Base-by-base conservation (phyloP, 148 eudicot genomes). In the Rhododendron vialii region DNA sequence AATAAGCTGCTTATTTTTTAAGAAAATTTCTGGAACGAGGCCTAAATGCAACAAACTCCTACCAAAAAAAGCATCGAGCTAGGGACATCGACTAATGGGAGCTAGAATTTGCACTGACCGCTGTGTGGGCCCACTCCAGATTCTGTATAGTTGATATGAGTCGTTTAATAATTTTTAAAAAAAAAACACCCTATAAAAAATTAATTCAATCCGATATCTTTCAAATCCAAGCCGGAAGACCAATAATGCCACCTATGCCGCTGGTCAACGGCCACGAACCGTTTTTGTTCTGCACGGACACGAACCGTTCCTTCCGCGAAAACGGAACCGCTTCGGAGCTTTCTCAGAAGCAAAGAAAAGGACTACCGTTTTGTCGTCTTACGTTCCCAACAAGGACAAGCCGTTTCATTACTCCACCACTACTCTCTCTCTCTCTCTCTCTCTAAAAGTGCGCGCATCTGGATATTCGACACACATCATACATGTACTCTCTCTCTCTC, bases 311-410 rank as follows among this genome's bases (percentile, higher is more conserved):
- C 26, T 84, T 87, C 82, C 82, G 84, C 77, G 82, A 82, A 88
- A 88, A 83, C 82, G 85, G 89, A 76, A 85, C 75, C 57, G 81
- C 84, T 82, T 85, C 74, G 50, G 85, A 61, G 55, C 45, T 41
- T n/a, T 11, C 36, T 14, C 30, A 38, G 43, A 30, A 15, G 28
- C 47, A 51, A 53, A 85, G 76, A 28, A 79, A 83, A 83, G 41
- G 8, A 86, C 75, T 10, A 11, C 55, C 63, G 30, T 57, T 36
- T 87, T 59, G 86, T 86, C 79, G 81, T 69, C 75, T 15, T 43
- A 50, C 22, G 24, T 86, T 30, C 59, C 81, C 83, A 24, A 41
- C 57, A 33, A 51, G 51, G 11, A 51, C 57, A 17, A 22, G 28
- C 69, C 28, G 69, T 61, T 61, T 61, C 24, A 24, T 24, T 61